These are phyloP conservation scores for Fusarium clavum DNA, from an alignment of 2,329 filamentous ascomycete species.

Conservation along the genomic window DNA sequence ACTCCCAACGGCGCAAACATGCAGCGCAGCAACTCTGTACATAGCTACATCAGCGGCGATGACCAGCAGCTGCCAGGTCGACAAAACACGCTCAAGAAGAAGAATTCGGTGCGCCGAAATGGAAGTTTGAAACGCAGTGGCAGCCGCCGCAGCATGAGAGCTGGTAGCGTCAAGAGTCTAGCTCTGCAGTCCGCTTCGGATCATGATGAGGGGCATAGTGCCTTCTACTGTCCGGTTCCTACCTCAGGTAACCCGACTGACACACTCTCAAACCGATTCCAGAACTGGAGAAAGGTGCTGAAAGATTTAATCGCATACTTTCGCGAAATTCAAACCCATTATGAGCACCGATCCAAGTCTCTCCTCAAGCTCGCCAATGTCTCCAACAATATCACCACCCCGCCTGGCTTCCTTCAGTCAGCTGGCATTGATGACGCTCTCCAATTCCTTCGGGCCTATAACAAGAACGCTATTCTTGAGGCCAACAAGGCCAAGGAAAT, in stretches of 20 bases:
- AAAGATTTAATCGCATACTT: constrained; percentile 97
- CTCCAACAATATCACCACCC: constrained; percentile 81
- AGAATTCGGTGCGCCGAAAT: constrained; percentile 78
- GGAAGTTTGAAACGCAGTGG: constrained; percentile 81
- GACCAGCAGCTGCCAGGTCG: constrained; percentile 58
- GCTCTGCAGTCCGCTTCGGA: constrained; percentile 76
- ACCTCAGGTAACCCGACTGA: constrained; percentile 91
- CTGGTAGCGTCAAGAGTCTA: constrained; percentile 87
- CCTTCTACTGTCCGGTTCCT: constrained; percentile 90
- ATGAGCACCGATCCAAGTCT: constrained; percentile 86
- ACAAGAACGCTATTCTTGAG: constrained; percentile 82
- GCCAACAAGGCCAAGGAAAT: constrained; percentile 91
- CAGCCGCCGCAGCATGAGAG: constrained; percentile 83
- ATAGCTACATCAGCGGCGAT: constrained; percentile 64
- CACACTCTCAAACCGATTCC: constrained; percentile 85
- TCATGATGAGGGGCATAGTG: constrained; percentile 79
- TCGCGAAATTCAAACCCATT: constrained; percentile 88
- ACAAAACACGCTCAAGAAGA: constrained; percentile 88
- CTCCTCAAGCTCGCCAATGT: constrained; percentile 85
- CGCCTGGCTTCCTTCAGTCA: constrained; percentile 79
- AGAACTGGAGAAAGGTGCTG: constrained; percentile 96
- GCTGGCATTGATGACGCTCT: constrained; percentile 91
- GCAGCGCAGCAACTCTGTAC: constrained; percentile 72
- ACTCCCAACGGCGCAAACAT: constrained; percentile 54
- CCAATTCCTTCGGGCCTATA: constrained; percentile 82